These are phyloP conservation scores for Rhododendron ferrugineum DNA, from an alignment of 148 eudicot species.

Conservation along the genomic window DNA sequence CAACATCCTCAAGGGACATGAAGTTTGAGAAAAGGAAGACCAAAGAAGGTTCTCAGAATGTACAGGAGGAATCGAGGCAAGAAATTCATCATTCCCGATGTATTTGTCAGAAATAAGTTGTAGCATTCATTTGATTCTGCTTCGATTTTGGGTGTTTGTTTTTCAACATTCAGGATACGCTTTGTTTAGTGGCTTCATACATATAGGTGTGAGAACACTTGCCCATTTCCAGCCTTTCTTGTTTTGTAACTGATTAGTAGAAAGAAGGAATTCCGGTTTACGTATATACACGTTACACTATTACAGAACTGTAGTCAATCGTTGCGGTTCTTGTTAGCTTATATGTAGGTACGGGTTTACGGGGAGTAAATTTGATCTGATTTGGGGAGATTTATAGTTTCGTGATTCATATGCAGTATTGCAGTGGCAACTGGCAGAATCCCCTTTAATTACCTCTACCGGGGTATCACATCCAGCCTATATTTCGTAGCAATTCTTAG, in stretches of 20 bases:
- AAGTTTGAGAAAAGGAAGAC: constrained; percentile 27
- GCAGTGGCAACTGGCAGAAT: not conserved
- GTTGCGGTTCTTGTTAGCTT: not conserved
- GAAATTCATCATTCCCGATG: not conserved
- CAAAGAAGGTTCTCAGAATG: not conserved
- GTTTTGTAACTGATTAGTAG: not conserved
- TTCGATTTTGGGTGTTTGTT: constrained; percentile 3
- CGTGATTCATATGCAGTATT: not conserved
- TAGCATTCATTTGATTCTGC: constrained; percentile 8
- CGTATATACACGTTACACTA: not conserved
- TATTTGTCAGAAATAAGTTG: constrained; percentile 5
- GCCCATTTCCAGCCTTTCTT: not conserved
- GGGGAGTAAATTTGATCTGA: not conserved
- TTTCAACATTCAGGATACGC: not conserved
- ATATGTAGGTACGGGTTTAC: not conserved
- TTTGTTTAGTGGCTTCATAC: not conserved
- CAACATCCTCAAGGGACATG: constrained; percentile 85
- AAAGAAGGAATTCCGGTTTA: not conserved
- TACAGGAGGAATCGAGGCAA: constrained; percentile 14
- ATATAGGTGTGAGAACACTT: not conserved
- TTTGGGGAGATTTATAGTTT: not conserved
- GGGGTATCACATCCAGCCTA: not conserved
- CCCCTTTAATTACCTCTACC: not conserved
- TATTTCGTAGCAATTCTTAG: not conserved
- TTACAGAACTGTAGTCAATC: not conserved